Base-by-base conservation (phyloP, 345 rosid genomes). In the Lepidium aucheri region DNA sequence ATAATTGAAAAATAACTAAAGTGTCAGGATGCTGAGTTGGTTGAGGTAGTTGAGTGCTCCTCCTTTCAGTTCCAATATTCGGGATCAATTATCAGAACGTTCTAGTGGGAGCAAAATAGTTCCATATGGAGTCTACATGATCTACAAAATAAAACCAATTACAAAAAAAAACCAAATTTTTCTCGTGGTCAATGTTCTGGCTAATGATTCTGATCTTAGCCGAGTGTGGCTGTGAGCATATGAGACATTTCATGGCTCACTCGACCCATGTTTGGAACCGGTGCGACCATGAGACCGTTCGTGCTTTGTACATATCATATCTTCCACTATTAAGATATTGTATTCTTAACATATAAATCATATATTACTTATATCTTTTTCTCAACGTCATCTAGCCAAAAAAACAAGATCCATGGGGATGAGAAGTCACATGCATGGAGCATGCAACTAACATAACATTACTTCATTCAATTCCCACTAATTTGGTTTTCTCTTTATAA, bases 221-320 rank as follows among this genome's bases (percentile, higher is more conserved):
- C 97, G 1, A 87, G 67, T 8, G 60, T 60, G 1, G 74, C 78
- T 15, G 94, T 70, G 7, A 24, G 44, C 71, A 35, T 26, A 26
- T 52, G 6, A 89, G 77, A 26, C 76, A 82, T 61, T 65, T 56
- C 3, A 93, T 47, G 65, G 87, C 79, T 69, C 1, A 77, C 44
- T 45, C 86, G 79, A 42, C 65, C 72, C 74, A 70, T 43, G 4
- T 74, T 57, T 4, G 95, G 98, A 73, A 89, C 65, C n/a, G n/a
- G n/a, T 45, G 97, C 6, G 30, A 26, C 6, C 30, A 26, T 26
- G 30, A 26, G 30, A 26, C 30, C 30, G 5, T 26, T 26, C 1
- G 47, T 63, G 18, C n/a, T 53, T 55, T 33, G 1, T 39, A 28
- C 36, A 67, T 35, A 56, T 30, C 17, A 22, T 60, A 60, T 51